Conservation (phyloP, 2,329 filamentous ascomycete species). For the Metarhizium robertsii region DNA sequence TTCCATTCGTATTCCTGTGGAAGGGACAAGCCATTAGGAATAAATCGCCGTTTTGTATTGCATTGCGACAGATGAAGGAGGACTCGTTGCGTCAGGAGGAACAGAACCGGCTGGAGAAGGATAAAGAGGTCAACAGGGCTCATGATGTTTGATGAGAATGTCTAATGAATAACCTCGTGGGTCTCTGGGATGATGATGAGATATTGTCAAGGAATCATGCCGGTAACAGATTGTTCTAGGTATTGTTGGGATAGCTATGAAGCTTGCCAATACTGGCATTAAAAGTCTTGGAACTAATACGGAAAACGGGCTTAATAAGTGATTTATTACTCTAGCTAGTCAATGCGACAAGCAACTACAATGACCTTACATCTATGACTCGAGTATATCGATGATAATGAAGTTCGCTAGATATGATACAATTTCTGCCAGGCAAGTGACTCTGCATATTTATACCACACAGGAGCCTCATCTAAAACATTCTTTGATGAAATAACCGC, state of each 20-base stretch:
- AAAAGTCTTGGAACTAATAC: neutral
- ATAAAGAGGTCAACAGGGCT: neutral
- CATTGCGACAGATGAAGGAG: slow-evolving; percentile 41
- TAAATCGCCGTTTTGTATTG: slow-evolving; percentile 52
- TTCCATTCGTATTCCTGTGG: slow-evolving; percentile 46
- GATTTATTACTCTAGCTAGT: neutral
- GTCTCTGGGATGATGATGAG: neutral
- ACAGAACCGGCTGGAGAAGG: slow-evolving; percentile 19
- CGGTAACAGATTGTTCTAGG: too few species aligned
- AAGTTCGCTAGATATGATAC: neutral
- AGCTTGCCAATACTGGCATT: neutral
- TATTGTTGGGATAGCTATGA: too few species aligned
- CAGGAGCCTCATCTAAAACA: neutral
- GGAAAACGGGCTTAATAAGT: neutral
- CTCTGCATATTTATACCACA: neutral
- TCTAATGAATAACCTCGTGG: neutral
- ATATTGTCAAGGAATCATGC: neutral
- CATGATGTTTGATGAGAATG: neutral
- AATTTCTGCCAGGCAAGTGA: neutral
- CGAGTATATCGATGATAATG: neutral
- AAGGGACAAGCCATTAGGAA: slow-evolving; percentile 45
- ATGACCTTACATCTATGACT: neutral
- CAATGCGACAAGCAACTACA: neutral
- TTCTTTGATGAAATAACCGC: neutral
- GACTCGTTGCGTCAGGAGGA: slow-evolving; percentile 32